Base-by-base conservation (phyloP, 441 rosid species). In the Gossypium trilobum region DNA sequence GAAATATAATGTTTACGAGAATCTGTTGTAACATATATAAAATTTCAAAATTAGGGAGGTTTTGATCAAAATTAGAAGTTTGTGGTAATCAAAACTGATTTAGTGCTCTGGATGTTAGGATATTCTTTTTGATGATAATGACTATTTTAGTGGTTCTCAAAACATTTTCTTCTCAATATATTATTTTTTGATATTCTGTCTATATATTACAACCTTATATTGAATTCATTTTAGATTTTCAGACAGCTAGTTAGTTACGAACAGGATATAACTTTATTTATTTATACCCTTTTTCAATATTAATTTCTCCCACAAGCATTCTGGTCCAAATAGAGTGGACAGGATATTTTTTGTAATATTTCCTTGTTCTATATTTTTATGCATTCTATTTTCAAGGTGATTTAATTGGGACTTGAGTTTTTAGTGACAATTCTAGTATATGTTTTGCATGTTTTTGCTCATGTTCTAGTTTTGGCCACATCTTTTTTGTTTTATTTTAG, bases 91-190 rank as follows among this genome's bases (percentile, higher is more conserved):
- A 20, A 65, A 44, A 22, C 33, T 13, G 55, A 11, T 29, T 5
- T 65, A 65, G 23, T 65, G 33, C 55, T 22, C 13, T 16, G 19
- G 1, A 64, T 20, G 7, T 20, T 39, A 20, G 17, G 19, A 36
- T 13, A 7, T 65, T 42, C 33, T 48, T 44, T 65, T 23, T 44
- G 54, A 44, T 65, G 70, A 22, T 44, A 42, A 13, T 42, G 54
- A 64, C 29, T 42, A 64, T 65, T 65, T 36, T 46, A 65, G 19
- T 22, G 57, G 71, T 67, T 48, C 70, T 23, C 2, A 44, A 46
- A n/a, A 65, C 39, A 2, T 16, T 65, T 33, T 22, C 23, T 65
- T 2, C 36, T 22, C 22, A 22, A 3, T n/a, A 46, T 54, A 22
- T 2, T 44, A 46, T 44, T 5, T 39, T 63, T 39, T 63, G 48